Conservation (phyloP, 2,329 filamentous ascomycete genomes). For the Epichloe typhina region DNA sequence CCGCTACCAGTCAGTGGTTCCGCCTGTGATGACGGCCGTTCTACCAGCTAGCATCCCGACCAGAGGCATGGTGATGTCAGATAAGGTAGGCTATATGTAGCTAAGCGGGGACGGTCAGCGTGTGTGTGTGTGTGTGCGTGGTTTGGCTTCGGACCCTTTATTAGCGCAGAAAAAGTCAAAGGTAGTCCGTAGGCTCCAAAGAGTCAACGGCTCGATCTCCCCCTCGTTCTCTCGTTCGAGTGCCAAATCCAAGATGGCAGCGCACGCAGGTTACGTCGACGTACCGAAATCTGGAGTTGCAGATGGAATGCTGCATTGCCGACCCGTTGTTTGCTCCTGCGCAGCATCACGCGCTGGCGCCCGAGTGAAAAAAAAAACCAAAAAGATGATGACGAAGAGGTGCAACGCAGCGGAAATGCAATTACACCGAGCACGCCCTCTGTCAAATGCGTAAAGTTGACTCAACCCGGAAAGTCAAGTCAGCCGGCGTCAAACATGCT, state of each 20-base stretch:
- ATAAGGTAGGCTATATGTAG: neutral
- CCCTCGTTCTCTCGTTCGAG: neutral
- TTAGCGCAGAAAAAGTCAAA: too few relatives aligned
- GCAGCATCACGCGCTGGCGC: neutral
- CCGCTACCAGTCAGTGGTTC: conserved; percentile 61
- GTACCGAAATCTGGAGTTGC: neutral
- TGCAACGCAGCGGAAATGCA: neutral
- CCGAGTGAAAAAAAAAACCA: neutral
- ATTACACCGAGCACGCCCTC: too few relatives aligned
- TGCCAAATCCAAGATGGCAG: neutral
- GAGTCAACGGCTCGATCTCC: neutral
- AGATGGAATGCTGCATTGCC: neutral
- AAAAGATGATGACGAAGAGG: neutral
- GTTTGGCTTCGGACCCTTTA: too few relatives aligned
- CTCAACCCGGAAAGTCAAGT: too few relatives aligned
- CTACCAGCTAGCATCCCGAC: conserved; percentile 54
- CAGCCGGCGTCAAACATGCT: too few relatives aligned
- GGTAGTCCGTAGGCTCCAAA: too few relatives aligned
- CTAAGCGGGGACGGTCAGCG: too few relatives aligned
- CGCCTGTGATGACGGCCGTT: conserved; percentile 76
- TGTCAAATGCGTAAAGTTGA: too few relatives aligned
- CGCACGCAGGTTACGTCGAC: neutral
- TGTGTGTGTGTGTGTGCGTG: too few relatives aligned
- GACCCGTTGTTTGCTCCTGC: neutral
- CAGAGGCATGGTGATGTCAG: conserved; percentile 26